Base-by-base conservation (phyloP, 176 grass and related monocot species). In the Bromus sterilis region DNA sequence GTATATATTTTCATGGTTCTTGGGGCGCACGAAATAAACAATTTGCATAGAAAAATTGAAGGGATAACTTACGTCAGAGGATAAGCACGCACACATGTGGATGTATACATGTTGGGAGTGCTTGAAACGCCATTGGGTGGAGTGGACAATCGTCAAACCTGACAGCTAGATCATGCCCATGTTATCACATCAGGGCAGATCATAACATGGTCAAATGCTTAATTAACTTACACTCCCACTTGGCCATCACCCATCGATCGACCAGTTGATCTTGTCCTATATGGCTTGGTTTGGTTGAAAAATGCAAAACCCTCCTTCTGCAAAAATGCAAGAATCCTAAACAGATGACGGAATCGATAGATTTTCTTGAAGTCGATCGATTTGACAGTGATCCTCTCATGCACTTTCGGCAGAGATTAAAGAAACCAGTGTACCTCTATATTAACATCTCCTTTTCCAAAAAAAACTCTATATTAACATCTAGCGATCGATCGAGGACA, bases 1-100 rank as follows among this genome's bases (percentile, higher is more conserved):
- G 64, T 71, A 71, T 71, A 71, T 30, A 60, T 82, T 67, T 62
- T 63, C 68, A 39, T 74, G 85, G 56, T 78, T 18, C 80, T 87
- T 87, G 64, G 79, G 80, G 20, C 18, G 64, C 74, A 82, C 57
- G 2, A 53, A 8, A 53, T 53, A 53, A 9, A 53, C 9, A 53
- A 53, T 2, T 49, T 4, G 10, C 43, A 16, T 49, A 53, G 48
- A 21, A 53, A 51, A 53, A 21, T 21, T 61, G 1, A 41, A 40
- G 62, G 23, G 57, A 78, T 69, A 8, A 5, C n/a, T n/a, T n/a
- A n/a, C 29, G n/a, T 24, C n/a, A 46, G 31, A 51, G 55, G 71
- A 81, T 81, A 80, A 70, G 39, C 21, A 56, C 51, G 18, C n/a
- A 18, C 12, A 24, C 20, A 12, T 8, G 4, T 23, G 12, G 44